Conservation (phyloP, 768 basidiomycete species). For the Lyophyllum decastes region DNA sequence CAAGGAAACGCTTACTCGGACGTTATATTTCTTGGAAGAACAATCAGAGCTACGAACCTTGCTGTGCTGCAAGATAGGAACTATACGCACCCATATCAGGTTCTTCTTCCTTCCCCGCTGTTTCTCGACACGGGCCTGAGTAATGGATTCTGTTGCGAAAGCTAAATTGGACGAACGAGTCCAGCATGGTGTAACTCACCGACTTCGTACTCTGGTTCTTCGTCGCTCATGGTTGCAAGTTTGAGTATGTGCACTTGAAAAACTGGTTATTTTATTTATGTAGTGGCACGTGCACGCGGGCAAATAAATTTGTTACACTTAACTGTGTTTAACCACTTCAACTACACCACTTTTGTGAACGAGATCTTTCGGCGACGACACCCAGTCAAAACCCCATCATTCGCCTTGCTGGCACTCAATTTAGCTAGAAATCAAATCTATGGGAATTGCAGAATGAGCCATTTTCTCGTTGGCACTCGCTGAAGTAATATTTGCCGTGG, state of each 20-base stretch:
- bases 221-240: conserved; percentile 29
- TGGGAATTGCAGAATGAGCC: no score
- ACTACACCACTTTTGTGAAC: no score
- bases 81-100: conserved; percentile 49
- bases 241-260: not conserved
- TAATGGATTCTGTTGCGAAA: conserved; percentile 47
- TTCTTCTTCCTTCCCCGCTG: conserved; percentile 42
- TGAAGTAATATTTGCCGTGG: no score
- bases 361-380: no score
- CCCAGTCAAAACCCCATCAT: no score
- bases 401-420: no score
- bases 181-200: conserved; percentile 41
- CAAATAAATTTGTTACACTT: not conserved
- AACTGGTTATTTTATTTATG: not conserved
- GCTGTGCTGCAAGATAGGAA: conserved; percentile 6
- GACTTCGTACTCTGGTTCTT: conserved; percentile 64
- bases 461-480: no score
- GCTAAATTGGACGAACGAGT: conserved; percentile 1
- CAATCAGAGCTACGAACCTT: conserved; percentile 4
- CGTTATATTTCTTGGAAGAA: conserved; percentile 50
- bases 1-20: conserved; percentile 45
- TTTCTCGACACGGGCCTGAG: conserved; percentile 51
- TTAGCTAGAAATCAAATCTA: no score
- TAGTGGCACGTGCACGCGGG: conserved; percentile 9
- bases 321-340: no score